Evolutionary conservation across 768 basidiomycete genomes (phyloP).

Genomic region (Russula brevipes): DNA sequence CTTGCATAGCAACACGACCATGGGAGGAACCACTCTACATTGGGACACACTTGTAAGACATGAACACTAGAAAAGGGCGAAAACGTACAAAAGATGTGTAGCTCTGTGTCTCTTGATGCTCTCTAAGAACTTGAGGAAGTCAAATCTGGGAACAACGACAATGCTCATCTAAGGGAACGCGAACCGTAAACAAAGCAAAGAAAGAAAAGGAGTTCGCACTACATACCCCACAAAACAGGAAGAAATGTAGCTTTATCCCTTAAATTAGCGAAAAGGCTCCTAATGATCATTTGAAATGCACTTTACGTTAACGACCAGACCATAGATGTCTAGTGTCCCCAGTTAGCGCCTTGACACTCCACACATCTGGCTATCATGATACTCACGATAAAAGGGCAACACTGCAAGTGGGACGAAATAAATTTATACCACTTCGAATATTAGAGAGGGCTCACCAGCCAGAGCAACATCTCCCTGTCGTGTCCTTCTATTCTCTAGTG

Average conservation of each 20-base stretch:
- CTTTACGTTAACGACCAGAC: constrained; percentile 28
- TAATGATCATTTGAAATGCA: neutral
- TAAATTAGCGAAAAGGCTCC: neutral
- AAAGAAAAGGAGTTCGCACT: neutral
- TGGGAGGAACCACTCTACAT: constrained; percentile 30
- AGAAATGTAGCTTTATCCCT: constrained; percentile 30
- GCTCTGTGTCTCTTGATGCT: constrained; percentile 33
- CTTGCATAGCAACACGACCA: constrained; percentile 33
- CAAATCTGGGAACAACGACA: constrained; percentile 35
- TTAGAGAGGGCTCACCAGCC: constrained; percentile 40
- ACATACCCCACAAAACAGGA: constrained; percentile 29
- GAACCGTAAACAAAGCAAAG: neutral
- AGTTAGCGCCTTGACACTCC: neutral
- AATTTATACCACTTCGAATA: neutral
- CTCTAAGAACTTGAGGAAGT: constrained; percentile 31
- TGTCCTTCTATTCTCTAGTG: constrained; percentile 38
- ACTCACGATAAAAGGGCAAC: constrained; percentile 31
- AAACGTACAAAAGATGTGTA: constrained; percentile 33
- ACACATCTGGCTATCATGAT: neutral
- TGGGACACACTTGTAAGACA: neutral
- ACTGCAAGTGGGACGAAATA: constrained; percentile 25
- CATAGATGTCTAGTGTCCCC: constrained; percentile 43
- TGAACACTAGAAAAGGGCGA: neutral
- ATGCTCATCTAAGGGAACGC: constrained; percentile 27
- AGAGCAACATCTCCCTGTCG: constrained; percentile 53